phyloP scores from a whole-genome alignment of 768 basidiomycete genomes.

The Cystobasidiopsis lactophilus region DNA sequence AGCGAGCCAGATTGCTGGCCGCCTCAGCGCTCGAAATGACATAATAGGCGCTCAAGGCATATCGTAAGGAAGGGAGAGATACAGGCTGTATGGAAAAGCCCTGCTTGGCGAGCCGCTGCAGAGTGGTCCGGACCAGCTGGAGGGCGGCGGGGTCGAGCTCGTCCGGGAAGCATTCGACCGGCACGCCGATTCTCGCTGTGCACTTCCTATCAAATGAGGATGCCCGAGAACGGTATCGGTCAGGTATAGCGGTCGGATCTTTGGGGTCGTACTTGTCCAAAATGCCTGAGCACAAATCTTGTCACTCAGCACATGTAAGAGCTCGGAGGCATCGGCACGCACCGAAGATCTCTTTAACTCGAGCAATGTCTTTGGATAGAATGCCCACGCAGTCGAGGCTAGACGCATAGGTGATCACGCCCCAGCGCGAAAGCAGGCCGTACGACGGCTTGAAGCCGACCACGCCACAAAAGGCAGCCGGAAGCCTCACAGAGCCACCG shows the following conservation, averaged over 20 bases:
- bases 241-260: slow-evolving; percentile 16
- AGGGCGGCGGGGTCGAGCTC: slow-evolving; percentile 36
- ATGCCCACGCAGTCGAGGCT: slow-evolving; percentile 87
- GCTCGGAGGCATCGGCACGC: slow-evolving; percentile 22
- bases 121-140: slow-evolving; percentile 30
- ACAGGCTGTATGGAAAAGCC: slow-evolving; percentile 55
- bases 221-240: background rate
- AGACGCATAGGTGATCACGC: slow-evolving; percentile 79
- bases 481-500: slow-evolving; percentile 77
- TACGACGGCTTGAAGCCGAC: slow-evolving; percentile 89
- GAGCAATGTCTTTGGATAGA: slow-evolving; percentile 36
- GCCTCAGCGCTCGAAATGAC: slow-evolving; percentile 89
- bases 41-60: slow-evolving; percentile 81
- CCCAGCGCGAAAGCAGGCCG: slow-evolving; percentile 76
- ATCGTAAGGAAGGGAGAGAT: slow-evolving; percentile 43
- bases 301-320: background rate
- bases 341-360: slow-evolving; percentile 43
- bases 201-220: background rate
- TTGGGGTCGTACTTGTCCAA: slow-evolving; percentile 8
- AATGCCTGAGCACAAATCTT: slow-evolving; percentile 3
- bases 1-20: slow-evolving; percentile 71
- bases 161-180: slow-evolving; percentile 55
- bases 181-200: background rate
- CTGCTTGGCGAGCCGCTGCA: slow-evolving; percentile 28
- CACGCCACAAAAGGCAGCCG: slow-evolving; percentile 81